These are phyloP conservation scores for Xylariaceae sp. DNA, from an alignment of 2,329 filamentous ascomycete genomes.

Conservation along the genomic window DNA sequence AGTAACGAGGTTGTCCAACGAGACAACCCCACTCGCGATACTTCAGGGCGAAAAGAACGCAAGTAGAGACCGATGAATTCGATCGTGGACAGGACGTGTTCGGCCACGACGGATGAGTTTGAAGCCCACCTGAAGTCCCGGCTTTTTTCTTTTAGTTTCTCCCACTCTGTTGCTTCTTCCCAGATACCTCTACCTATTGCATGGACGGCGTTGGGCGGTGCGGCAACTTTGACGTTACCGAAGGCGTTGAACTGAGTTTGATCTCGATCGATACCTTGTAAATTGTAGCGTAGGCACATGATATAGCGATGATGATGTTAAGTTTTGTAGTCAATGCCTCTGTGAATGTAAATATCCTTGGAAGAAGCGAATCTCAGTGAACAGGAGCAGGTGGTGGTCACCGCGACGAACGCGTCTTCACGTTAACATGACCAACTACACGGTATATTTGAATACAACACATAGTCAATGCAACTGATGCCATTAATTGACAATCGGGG, in stretches of 20 bases:
- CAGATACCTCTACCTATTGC: conserved; percentile 1
- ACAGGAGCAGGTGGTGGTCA: no score
- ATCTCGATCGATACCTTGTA: conserved; percentile 6
- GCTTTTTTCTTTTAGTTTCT: neutral
- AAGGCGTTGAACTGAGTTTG: conserved; percentile 14
- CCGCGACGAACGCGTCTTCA: no score
- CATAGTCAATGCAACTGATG: no score
- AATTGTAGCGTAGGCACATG: neutral
- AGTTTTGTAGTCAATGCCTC: no score
- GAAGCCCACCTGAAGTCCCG: neutral
- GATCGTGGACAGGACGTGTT: neutral
- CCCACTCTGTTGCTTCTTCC: neutral
- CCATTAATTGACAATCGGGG: no score
- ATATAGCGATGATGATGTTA: neutral
- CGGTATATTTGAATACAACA: no score
- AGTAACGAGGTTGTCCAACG: conserved; percentile 22
- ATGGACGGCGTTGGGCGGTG: conserved; percentile 7
- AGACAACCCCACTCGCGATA: conserved; percentile 3
- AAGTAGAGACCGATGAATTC: conserved; percentile 1
- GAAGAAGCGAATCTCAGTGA: no score
- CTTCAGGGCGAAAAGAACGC: conserved; percentile 13
- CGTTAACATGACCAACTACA: no score
- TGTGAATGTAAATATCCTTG: no score
- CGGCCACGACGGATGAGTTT: neutral
- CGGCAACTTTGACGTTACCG: conserved; percentile 1